Conservation (phyloP, 2,329 filamentous ascomycete genomes). For the Berkeleyomyces basicola region DNA sequence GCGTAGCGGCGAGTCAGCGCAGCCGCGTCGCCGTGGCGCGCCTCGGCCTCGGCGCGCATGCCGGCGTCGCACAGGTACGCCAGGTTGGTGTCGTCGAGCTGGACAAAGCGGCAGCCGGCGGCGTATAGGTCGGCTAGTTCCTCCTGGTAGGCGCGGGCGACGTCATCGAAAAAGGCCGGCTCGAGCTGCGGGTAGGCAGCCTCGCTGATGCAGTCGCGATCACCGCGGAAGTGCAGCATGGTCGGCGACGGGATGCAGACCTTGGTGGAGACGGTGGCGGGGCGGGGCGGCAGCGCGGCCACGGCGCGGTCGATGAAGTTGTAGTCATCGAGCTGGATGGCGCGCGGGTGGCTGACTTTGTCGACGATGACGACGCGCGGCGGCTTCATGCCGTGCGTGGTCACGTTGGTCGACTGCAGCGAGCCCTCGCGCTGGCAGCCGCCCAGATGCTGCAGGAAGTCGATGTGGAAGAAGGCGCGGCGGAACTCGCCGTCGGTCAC, state of each 20-base stretch:
- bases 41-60: constrained; percentile 12
- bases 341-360: constrained; percentile 26
- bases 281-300: constrained; percentile 26
- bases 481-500: constrained; percentile 56
- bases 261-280: constrained; percentile 44
- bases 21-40: constrained; percentile 10
- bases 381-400: constrained; percentile 23
- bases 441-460: constrained; percentile 31
- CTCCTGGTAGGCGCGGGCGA: constrained; percentile 37
- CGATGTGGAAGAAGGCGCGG: constrained; percentile 32
- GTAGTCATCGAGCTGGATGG: constrained; percentile 29
- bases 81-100: constrained; percentile 47
- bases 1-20: constrained; percentile 54
- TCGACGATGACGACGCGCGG: constrained; percentile 19
- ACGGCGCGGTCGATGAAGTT: constrained; percentile 26
- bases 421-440: constrained; percentile 23
- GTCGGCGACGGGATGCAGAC: constrained; percentile 50
- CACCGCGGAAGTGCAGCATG: constrained; percentile 44
- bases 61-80: constrained; percentile 20
- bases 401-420: constrained; percentile 25
- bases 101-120: constrained; percentile 37
- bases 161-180: constrained; percentile 39
- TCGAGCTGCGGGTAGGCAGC: constrained; percentile 33
- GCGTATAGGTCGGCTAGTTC: constrained; percentile 39
- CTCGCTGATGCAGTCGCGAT: constrained; percentile 35